Conservation (phyloP, 495 filamentous ascomycete species). For the Tuber indicum region DNA sequence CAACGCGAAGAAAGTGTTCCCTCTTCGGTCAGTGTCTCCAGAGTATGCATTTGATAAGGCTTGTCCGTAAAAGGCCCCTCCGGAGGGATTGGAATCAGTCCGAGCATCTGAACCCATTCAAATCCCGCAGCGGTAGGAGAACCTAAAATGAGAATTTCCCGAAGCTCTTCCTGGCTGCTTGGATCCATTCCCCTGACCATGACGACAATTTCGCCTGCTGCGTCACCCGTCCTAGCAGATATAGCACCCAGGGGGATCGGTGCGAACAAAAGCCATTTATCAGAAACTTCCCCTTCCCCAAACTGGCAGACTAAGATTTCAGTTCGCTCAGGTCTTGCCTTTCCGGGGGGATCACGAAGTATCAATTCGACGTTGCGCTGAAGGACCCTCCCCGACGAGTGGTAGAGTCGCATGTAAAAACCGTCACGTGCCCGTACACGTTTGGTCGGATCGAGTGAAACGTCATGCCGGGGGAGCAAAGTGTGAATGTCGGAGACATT, state of each 20-base stretch:
- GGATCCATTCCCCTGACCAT: constrained; percentile 69
- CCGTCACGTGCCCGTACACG: constrained; percentile 81
- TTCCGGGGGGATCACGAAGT: constrained; percentile 64
- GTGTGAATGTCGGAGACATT: constrained; percentile 71
- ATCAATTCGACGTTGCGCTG: constrained; percentile 86
- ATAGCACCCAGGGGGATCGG: constrained; percentile 62
- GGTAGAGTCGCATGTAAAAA: constrained; percentile 75
- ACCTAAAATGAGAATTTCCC: constrained; percentile 71
- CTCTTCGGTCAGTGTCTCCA: constrained; percentile 40
- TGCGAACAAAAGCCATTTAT: constrained; percentile 78
- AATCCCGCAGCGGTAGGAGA: constrained; percentile 54
- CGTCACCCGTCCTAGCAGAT: constrained; percentile 73
- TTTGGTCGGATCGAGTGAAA: constrained; percentile 64
- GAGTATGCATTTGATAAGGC: constrained; percentile 27
- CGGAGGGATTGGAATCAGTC: constrained; percentile 68
- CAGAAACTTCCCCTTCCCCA: constrained; percentile 53
- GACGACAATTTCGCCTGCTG: constrained; percentile 62
- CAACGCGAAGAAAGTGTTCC: constrained; percentile 38
- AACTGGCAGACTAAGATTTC: constrained; percentile 89
- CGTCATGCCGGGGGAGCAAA: constrained; percentile 59
- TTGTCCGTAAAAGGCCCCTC: constrained; percentile 43
- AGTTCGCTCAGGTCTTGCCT: constrained; percentile 52
- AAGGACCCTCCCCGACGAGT: constrained; percentile 82
- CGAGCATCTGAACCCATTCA: constrained; percentile 85
- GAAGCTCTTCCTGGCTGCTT: constrained; percentile 56